Evolutionary conservation across 2,329 filamentous ascomycete genomes (phyloP), one percentile per base, ranked within the genome.

Genomic region (Westerdykella sp.): DNA sequence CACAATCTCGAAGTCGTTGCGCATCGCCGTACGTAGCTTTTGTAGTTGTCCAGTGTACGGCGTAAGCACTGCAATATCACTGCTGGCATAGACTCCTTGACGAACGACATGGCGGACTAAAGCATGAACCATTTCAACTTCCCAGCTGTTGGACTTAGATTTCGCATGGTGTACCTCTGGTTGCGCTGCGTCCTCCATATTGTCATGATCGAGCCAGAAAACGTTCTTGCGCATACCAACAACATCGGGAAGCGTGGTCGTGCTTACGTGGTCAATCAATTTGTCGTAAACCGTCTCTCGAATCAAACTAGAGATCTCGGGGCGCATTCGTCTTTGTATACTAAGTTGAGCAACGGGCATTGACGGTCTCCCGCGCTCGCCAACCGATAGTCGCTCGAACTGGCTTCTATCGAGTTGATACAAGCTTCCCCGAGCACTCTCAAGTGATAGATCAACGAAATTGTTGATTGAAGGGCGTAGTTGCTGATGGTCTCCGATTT

Each of bases 11-110:
- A 80, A 81, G 1, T 69, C 64, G 1, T 43, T 51, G 2, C 59
- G 54, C 49, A 82, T 62, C 4, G 53, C 54, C 2, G 53, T 54
- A 2, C 72, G 71, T 2, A 83, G 68, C 37, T 70, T 70, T 3
- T 72, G 63, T 7, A 78, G 59, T 47, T 83, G 79, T 0, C 77
- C 78, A 0, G 73, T 61, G 45, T 83, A 83, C 0, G 79, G 80
- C 0, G 84, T 87, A 3, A 89, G 57, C 0, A 89, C 77, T 0
- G 83, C 81, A 45, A 89, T 84, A 4, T 87, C 79, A 0, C 69
- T 69, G 0, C 63, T 57, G 0, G 59, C 58, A 54, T 87, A 86
- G 1, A 50, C 57, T 0, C 83, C 82, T 55, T 88, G 84, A 0
- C 72, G 69, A 4, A 83, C 66, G 0, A 88, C 64, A 56, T 88